These are phyloP conservation scores for Jaltomata sinuosa DNA, from an alignment of 257 asterid species.

Conservation along the genomic window DNA sequence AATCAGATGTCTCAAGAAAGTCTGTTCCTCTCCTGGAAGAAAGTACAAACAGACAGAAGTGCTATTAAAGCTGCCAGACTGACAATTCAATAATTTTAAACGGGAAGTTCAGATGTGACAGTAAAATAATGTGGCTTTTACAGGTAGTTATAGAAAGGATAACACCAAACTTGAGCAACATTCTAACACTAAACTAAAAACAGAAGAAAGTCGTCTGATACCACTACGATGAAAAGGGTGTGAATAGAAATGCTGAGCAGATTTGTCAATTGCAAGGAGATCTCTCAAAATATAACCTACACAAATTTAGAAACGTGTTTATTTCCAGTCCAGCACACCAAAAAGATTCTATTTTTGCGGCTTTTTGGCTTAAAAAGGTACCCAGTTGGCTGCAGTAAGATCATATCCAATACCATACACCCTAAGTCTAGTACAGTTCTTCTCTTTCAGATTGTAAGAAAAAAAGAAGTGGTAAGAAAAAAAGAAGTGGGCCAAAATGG, in stretches of 20 bases:
- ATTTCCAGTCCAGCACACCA: background rate
- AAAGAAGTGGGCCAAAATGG: background rate
- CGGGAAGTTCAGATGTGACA: background rate
- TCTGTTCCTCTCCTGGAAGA: background rate
- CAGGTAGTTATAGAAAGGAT: background rate
- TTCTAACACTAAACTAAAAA: background rate
- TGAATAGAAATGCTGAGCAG: background rate
- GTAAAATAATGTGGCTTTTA: background rate
- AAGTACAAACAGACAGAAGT: background rate
- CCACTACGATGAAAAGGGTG: background rate
- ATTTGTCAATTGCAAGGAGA: background rate
- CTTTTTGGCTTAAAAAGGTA: background rate
- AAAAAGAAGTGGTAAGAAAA: background rate
- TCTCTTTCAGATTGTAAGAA: background rate
- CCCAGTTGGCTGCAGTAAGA: background rate
- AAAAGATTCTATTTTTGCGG: background rate
- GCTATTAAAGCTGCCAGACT: background rate
- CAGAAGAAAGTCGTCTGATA: background rate
- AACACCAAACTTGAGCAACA: background rate
- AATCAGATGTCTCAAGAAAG: background rate
- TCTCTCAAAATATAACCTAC: background rate
- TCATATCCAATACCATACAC: background rate
- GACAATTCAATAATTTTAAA: background rate
- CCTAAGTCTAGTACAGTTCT: background rate
- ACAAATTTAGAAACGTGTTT: background rate